Conservation (phyloP, 78 protist genomes). For the Emiliania huxleyi region DNA sequence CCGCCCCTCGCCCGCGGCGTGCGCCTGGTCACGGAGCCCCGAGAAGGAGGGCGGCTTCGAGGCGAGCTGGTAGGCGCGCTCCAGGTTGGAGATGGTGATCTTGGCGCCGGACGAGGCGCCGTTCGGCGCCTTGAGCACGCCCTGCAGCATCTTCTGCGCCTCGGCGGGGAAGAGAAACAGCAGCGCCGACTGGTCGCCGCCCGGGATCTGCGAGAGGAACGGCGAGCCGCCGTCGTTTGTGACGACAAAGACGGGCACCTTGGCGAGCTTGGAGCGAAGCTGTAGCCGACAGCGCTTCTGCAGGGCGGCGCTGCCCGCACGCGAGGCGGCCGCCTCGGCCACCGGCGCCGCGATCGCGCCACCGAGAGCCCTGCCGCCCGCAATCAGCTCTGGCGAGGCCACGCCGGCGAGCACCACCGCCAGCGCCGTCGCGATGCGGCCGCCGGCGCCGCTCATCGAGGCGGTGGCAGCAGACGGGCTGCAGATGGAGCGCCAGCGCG, state of each 20-base stretch:
- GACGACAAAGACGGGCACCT: neutral
- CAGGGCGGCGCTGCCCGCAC: neutral
- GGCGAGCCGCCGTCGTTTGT: neutral
- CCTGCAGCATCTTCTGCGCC: neutral
- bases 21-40: conserved; percentile 1
- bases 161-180: neutral
- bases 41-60: neutral
- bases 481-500: too few species aligned
- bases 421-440: neutral
- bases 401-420: neutral
- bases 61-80: neutral
- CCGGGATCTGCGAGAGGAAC: neutral
- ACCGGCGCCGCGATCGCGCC: neutral
- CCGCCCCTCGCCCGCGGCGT: too few species aligned
- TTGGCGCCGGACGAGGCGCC: neutral
- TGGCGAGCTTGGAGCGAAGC: neutral
- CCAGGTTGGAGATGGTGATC: neutral
- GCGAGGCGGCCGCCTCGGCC: neutral
- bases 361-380: neutral
- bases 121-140: neutral
- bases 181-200: neutral
- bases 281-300: neutral
- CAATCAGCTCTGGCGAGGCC: neutral
- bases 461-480: too few species aligned
- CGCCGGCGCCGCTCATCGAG: too few species aligned